phyloP scores from a whole-genome alignment of 148 eudicot species.

The Amaranthus cruentus region DNA sequence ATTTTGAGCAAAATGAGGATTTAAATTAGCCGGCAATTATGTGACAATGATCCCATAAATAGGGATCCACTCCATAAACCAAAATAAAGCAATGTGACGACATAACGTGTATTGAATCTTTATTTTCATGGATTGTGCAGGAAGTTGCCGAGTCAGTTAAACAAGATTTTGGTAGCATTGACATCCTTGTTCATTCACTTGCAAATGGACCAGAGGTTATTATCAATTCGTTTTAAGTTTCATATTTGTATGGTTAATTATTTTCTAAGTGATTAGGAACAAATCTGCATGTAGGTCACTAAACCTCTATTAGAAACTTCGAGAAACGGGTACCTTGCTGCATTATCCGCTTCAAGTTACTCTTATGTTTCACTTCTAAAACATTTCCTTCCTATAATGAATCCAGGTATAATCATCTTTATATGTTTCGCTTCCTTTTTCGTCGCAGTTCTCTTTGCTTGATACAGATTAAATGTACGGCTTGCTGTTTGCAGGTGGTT shows the following conservation, averaged over 20 bases:
- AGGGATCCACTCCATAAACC: no score
- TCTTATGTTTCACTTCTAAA: slow-evolving; percentile 84
- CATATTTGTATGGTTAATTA: slow-evolving; percentile 3
- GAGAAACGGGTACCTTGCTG: slow-evolving; percentile 86
- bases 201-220: slow-evolving; percentile 96
- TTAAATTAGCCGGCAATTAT: no score
- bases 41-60: no score
- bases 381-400: slow-evolving; percentile 92
- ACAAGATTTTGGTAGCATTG: slow-evolving; percentile 89
- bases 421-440: background rate
- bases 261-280: slow-evolving; percentile 10
- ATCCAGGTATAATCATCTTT: slow-evolving; percentile 57
- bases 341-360: slow-evolving; percentile 93
- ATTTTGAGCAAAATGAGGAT: no score
- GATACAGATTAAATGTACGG: background rate
- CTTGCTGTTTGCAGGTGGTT: slow-evolving; percentile 59
- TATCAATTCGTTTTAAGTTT: background rate
- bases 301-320: slow-evolving; percentile 93
- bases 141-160: slow-evolving; percentile 85
- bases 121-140: slow-evolving; percentile 10
- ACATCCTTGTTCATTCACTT: slow-evolving; percentile 92
- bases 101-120: background rate
- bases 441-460: background rate
- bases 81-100: no score
- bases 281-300: slow-evolving; percentile 49